phyloP scores from a whole-genome alignment of 208 protist species.

The Crithidia acanthocephali region DNA sequence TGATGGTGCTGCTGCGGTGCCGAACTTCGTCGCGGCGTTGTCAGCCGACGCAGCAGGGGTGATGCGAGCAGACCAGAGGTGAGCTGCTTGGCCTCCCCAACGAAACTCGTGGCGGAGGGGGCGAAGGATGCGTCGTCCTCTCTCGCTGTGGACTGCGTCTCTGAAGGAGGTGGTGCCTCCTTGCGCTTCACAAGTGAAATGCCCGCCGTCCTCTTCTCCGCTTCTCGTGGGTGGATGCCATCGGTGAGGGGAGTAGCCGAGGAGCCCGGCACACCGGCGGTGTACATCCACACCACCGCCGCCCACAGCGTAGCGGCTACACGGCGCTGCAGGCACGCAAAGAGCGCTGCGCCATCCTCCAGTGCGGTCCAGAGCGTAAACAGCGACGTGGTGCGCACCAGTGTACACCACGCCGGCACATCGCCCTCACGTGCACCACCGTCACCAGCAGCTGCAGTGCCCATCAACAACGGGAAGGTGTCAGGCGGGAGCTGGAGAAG shows the following conservation, averaged over 20 bases:
- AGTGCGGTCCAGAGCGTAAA: constrained; percentile 25
- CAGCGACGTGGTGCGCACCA: constrained; percentile 11
- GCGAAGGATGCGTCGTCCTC: background rate
- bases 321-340: constrained; percentile 5
- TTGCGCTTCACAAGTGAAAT: background rate
- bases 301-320: constrained; percentile 25
- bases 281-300: constrained; percentile 33
- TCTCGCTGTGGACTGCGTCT: background rate
- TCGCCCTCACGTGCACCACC: background rate
- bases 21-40: background rate
- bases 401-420: constrained; percentile 8
- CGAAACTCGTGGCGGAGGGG: background rate
- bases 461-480: constrained; percentile 8
- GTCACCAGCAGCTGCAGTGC: background rate
- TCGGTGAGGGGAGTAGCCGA: background rate
- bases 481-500: constrained; percentile 31
- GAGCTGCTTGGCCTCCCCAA: background rate
- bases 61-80: background rate
- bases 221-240: background rate
- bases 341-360: constrained; percentile 4
- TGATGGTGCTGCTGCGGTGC: background rate
- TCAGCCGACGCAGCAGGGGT: background rate
- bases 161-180: background rate
- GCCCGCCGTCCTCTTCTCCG: background rate
- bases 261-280: background rate